These are phyloP conservation scores for Mycena vitilis DNA, from an alignment of 768 basidiomycete species.

Conservation along the genomic window DNA sequence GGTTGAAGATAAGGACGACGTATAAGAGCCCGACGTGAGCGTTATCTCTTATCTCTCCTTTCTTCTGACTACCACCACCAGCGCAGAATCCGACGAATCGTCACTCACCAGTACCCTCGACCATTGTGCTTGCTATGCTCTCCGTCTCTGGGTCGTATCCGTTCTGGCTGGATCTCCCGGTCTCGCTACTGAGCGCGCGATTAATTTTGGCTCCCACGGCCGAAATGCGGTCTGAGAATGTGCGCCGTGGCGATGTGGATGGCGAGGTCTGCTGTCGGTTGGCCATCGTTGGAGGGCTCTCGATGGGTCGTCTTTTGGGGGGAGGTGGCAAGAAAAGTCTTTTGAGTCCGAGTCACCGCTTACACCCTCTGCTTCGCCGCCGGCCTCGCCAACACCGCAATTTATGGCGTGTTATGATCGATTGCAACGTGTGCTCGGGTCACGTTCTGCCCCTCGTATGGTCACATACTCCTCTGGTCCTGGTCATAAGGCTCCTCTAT, in stretches of 20 bases:
- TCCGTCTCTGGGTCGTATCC: constrained; percentile 29
- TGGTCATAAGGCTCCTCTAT: constrained; percentile 10
- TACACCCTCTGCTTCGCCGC: constrained; percentile 9
- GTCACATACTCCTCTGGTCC: neutral
- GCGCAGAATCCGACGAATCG: neutral
- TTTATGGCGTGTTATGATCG: constrained; percentile 20
- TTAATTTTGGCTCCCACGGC: constrained; percentile 30
- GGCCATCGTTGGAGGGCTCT: neutral
- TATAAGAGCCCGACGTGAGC: constrained; percentile 1
- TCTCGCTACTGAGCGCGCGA: constrained; percentile 30
- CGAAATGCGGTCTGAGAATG: constrained; percentile 26
- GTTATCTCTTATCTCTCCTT: constrained; percentile 29
- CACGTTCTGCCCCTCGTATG: constrained; percentile 18
- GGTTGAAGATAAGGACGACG: constrained; percentile 17
- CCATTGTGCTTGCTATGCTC: constrained; percentile 24
- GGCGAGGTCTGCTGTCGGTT: constrained; percentile 1
- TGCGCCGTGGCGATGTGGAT: constrained; percentile 19
- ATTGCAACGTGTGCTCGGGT: constrained; percentile 12
- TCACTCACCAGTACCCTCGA: constrained; percentile 23
- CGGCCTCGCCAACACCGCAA: constrained; percentile 20
- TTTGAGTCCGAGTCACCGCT: neutral
- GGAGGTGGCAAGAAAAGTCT: neutral
- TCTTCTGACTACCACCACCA: constrained; percentile 23
- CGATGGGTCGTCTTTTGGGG: neutral
- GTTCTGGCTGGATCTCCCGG: constrained; percentile 4